A percentile compares a stretch with the other conserved stretches of the same genome.
phyloP scores from a whole-genome alignment of 768 basidiomycete genomes.

The Termitomyces sp. region DNA sequence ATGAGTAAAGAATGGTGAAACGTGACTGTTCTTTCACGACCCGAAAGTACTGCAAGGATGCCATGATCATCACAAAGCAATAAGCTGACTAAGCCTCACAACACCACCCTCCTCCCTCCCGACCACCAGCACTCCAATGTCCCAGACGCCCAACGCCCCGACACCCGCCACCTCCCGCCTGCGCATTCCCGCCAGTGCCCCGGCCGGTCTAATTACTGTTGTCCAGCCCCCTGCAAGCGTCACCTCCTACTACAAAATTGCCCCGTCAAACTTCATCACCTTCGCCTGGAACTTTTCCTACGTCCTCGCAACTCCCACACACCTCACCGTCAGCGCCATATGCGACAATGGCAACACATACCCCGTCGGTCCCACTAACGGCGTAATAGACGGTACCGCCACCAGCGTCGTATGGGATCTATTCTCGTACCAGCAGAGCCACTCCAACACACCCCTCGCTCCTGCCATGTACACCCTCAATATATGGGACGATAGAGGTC shows the following conservation, averaged over 20 bases:
- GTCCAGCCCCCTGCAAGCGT: constrained; percentile 79
- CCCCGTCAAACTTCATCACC: constrained; percentile 65
- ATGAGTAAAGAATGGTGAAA: too few relatives aligned
- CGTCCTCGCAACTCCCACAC: constrained; percentile 63
- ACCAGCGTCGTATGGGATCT: constrained; percentile 79
- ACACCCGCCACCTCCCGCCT: constrained; percentile 6
- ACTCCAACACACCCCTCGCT: constrained; percentile 62
- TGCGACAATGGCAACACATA: constrained; percentile 89
- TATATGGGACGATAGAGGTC: constrained; percentile 80
- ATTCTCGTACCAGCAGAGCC: constrained; percentile 62
- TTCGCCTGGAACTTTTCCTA: constrained; percentile 90
- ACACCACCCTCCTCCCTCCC: too few relatives aligned
- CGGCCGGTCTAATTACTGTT: constrained; percentile 65
- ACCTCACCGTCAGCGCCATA: constrained; percentile 75
- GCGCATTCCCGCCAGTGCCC: constrained; percentile 43
- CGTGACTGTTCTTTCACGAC: too few relatives aligned
- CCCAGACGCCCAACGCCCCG: not conserved
- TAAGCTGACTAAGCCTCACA: too few relatives aligned
- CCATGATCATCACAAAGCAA: too few relatives aligned
- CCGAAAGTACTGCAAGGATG: too few relatives aligned
- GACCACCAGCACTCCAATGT: not conserved
- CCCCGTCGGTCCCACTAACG: constrained; percentile 75
- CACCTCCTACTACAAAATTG: constrained; percentile 88
- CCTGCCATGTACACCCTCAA: constrained; percentile 73
- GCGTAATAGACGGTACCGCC: constrained; percentile 64